phyloP scores from a whole-genome alignment of 2,329 filamentous ascomycete genomes.

The Verticillium longisporum region DNA sequence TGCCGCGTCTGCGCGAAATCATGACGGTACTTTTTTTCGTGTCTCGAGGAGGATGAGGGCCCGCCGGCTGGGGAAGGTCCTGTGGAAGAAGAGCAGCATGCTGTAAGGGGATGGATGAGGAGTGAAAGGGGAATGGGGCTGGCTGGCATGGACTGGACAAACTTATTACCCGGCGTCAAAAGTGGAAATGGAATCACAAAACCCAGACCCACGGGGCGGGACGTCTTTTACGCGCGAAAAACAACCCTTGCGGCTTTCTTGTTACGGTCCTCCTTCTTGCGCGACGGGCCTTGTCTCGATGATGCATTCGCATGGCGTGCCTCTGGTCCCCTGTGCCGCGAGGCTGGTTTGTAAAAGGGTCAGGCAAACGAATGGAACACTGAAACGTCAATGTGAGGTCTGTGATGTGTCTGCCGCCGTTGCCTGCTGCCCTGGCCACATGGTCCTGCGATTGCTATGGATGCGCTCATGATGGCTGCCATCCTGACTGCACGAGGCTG shows the following conservation, averaged over 20 bases:
- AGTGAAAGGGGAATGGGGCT: constrained; percentile 16
- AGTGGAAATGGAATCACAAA: background rate
- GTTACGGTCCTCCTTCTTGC: background rate
- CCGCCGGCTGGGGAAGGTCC: background rate
- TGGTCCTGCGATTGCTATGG: too few relatives aligned
- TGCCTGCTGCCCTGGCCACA: too few relatives aligned
- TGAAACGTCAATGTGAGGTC: constrained; percentile 25
- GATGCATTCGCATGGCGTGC: constrained; percentile 43
- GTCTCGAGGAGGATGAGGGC: background rate
- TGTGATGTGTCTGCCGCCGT: background rate
- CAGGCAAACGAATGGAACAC: constrained; percentile 46
- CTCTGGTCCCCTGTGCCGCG: constrained; percentile 25
- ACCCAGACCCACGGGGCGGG: background rate
- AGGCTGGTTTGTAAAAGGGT: constrained; percentile 40
- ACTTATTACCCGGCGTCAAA: background rate
- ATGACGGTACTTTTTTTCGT: background rate
- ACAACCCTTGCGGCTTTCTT: background rate
- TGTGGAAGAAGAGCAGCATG: background rate
- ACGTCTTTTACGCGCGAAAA: background rate
- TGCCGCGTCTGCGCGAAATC: background rate
- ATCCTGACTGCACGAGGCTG: too few relatives aligned
- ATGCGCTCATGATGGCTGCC: too few relatives aligned
- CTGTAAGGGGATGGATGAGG: constrained; percentile 10
- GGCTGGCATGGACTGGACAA: constrained; percentile 19
- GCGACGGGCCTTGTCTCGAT: constrained; percentile 15